A percentile compares a stretch with the other conserved stretches of the same genome.
These are phyloP conservation scores for Sporothrix schenckii DNA, from an alignment of 2,329 filamentous ascomycete species.

Conservation along the genomic window DNA sequence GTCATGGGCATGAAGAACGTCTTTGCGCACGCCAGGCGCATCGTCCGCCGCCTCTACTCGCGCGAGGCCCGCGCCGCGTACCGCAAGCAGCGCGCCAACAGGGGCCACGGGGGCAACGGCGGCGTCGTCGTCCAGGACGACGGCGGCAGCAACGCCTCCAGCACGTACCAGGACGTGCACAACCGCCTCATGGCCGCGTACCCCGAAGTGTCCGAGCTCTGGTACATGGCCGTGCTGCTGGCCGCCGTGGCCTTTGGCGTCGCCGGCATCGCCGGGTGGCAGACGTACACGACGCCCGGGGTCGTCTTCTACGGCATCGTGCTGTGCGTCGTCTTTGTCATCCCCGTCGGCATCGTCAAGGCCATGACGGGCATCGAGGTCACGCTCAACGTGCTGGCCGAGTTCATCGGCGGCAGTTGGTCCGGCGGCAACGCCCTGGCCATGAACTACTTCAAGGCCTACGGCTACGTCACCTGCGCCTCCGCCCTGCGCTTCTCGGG, in stretches of 20 bases:
- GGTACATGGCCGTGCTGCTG: constrained; percentile 52
- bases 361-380: constrained; percentile 58
- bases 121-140: background rate
- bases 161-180: constrained; percentile 46
- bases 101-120: background rate
- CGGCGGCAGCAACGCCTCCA: constrained; percentile 6
- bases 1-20: constrained; percentile 28
- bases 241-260: constrained; percentile 52
- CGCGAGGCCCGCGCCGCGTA: background rate
- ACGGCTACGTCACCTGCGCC: constrained; percentile 33
- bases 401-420: constrained; percentile 58
- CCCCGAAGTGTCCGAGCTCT: constrained; percentile 58
- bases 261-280: constrained; percentile 52
- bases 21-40: constrained; percentile 8
- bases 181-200: constrained; percentile 53
- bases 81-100: background rate
- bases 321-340: constrained; percentile 55
- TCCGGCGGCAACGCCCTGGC: constrained; percentile 54
- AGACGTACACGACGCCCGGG: constrained; percentile 55
- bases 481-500: constrained; percentile 39
- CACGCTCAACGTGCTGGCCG: constrained; percentile 56
- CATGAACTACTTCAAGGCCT: constrained; percentile 58
- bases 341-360: constrained; percentile 57
- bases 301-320: constrained; percentile 57
- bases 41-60: background rate